Evolutionary conservation across 2,329 filamentous ascomycete species (phyloP).

Genomic region (Penicillium sp.): DNA sequence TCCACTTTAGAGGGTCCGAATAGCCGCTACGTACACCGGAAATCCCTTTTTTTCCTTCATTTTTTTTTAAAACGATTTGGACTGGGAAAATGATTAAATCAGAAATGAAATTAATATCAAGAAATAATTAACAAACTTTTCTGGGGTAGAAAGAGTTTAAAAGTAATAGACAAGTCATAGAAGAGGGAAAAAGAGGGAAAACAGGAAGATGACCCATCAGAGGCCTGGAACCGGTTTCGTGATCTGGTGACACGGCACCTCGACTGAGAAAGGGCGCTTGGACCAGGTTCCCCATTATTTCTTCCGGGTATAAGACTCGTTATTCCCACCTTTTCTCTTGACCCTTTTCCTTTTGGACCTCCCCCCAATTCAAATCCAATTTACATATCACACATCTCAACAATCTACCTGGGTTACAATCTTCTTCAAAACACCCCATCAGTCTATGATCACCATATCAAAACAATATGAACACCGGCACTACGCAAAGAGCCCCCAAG

Average conservation of each 20-base stretch:
- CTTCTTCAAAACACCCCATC: neutral
- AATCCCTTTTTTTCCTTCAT: neutral
- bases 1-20: slow-evolving; percentile 10
- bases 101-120: neutral
- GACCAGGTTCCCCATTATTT: slow-evolving; percentile 19
- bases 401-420: neutral
- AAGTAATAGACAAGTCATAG: neutral
- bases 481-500: slow-evolving; percentile 19
- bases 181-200: neutral
- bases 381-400: neutral
- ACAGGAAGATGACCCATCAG: neutral
- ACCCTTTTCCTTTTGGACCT: neutral
- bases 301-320: slow-evolving; percentile 16
- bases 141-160: neutral
- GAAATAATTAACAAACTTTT: neutral
- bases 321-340: slow-evolving; percentile 2
- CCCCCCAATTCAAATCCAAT: neutral
- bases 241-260: slow-evolving; percentile 18
- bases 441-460: neutral
- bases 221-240: slow-evolving; percentile 16
- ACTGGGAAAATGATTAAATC: neutral
- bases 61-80: neutral
- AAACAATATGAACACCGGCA: slow-evolving; percentile 28
- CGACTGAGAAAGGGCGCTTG: slow-evolving; percentile 10
- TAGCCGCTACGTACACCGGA: slow-evolving; percentile 7